Conservation (phyloP, 2,329 filamentous ascomycete species). For the Nemania diffusa region DNA sequence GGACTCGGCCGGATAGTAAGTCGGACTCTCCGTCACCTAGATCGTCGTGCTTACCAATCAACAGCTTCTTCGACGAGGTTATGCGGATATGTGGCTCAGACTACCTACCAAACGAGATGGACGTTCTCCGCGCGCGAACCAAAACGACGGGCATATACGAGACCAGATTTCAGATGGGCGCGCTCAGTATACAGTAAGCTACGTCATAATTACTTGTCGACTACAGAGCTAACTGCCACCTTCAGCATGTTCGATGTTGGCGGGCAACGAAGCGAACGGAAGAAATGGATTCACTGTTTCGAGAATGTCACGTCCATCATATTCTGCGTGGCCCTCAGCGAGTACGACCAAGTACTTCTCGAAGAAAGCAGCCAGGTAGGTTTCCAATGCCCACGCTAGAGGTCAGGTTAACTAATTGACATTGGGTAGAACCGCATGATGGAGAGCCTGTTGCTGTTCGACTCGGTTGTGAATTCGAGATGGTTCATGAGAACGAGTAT, state of each 20-base stretch:
- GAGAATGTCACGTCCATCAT: constrained; percentile 99
- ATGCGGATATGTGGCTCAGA: constrained; percentile 83
- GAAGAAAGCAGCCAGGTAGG: constrained; percentile 96
- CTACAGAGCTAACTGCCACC: constrained; percentile 18
- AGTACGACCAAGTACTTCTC: constrained; percentile 96
- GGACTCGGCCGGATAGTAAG: constrained; percentile 96
- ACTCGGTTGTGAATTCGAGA: constrained; percentile 97
- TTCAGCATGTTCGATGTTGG: constrained; percentile 98
- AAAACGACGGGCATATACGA: constrained; percentile 99
- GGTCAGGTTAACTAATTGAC: constrained; percentile 6
- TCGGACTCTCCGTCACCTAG: neutral
- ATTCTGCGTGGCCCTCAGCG: constrained; percentile 96
- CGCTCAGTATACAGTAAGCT: constrained; percentile 95
- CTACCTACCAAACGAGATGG: constrained; percentile 93
- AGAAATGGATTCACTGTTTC: constrained; percentile 99
- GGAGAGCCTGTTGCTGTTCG: constrained; percentile 95
- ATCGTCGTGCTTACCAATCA: constrained; percentile 39
- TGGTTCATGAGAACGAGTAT: constrained; percentile 99
- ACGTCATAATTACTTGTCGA: neutral
- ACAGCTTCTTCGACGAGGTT: constrained; percentile 95
- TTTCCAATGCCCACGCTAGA: constrained; percentile 17
- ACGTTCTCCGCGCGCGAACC: constrained; percentile 93
- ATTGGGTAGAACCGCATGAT: constrained; percentile 91
- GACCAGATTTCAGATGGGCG: constrained; percentile 97
- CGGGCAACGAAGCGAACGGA: constrained; percentile 94